Evolutionary conservation across 78 protist species (phyloP).

Genomic region (slime mould (Dictyostelium discoideum)): dicty_2.7 NC_007090.3:3237001-3237500

Average conservation of each 20-base stretch:
- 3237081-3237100: too few species aligned
- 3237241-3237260: conserved; percentile 53
- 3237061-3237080: too few species aligned
- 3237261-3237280: background rate
- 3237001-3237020: background rate
- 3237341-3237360: background rate
- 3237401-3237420: background rate
- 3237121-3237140: background rate
- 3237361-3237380: background rate
- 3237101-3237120: too few species aligned
- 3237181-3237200: conserved; percentile 7
- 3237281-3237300: conserved; percentile 10
- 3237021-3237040: too few species aligned
- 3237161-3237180: conserved; percentile 22
- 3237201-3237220: conserved; percentile 41
- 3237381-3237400: background rate
- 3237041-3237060: too few species aligned
- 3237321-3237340: background rate
- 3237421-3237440: background rate
- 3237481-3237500: too few species aligned
- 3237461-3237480: background rate
- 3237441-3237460: background rate
- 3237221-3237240: conserved; percentile 22
- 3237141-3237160: background rate
- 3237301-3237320: background rate